Evolutionary conservation across 495 filamentous ascomycete species (phyloP).

Genomic region (Sphaerosporella brunnea): DNA sequence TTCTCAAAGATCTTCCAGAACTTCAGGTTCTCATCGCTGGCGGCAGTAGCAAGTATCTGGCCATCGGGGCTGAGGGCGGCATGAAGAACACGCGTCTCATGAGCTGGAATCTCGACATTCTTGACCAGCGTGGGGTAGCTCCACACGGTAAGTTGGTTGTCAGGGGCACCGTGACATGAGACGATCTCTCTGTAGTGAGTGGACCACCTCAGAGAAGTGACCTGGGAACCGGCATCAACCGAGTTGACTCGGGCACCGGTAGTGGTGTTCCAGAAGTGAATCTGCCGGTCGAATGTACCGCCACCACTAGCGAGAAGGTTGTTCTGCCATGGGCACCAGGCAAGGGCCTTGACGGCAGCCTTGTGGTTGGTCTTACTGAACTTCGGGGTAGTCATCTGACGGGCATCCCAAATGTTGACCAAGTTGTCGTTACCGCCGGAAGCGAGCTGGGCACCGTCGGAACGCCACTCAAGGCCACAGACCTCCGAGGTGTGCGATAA

Average conservation of each 20-base stretch:
- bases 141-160: constrained; percentile 97
- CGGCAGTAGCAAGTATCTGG: constrained; percentile 88
- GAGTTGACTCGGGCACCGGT: constrained; percentile 94
- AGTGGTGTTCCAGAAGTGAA: constrained; percentile 99
- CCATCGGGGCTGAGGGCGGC: constrained; percentile 89
- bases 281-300: constrained; percentile 88
- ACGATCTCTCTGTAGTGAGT: constrained; percentile 95
- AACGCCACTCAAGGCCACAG: constrained; percentile 91
- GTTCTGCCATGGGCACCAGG: constrained; percentile 97
- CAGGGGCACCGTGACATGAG: constrained; percentile 91
- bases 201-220: constrained; percentile 89
- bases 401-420: constrained; percentile 96
- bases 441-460: constrained; percentile 88
- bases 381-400: constrained; percentile 78
- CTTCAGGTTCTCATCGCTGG: constrained; percentile 76
- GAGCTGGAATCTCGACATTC: constrained; percentile 96
- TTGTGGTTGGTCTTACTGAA: constrained; percentile 99
- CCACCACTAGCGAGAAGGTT: constrained; percentile 94
- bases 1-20: constrained; percentile 99
- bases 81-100: constrained; percentile 91
- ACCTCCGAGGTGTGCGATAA: constrained; percentile 93
- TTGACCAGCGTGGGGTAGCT: constrained; percentile 91
- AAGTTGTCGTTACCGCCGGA: constrained; percentile 97
- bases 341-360: constrained; percentile 91
- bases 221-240: constrained; percentile 94